Base-by-base conservation (phyloP, 1,284 basidiomycete species). In the Microbotryum lychnidis-dioicae region DNA sequence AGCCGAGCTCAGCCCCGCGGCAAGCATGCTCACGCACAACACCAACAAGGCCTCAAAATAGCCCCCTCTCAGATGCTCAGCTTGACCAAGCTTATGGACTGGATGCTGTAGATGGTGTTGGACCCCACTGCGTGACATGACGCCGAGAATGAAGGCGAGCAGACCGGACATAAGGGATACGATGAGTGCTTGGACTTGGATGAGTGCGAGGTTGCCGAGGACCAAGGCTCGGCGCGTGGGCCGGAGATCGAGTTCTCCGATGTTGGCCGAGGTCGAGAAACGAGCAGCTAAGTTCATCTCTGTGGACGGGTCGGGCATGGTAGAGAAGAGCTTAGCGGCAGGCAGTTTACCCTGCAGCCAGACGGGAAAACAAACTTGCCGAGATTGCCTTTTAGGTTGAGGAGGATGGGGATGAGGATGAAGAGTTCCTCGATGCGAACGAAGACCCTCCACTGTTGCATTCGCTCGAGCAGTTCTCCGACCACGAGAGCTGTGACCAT, bases 381-480 rank as follows among this genome's bases (percentile, higher is more conserved):
- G n/a, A 58, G 49, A 71, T 97, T 97, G 20, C 94, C 94, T 74
- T 97, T 97, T 65, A 98, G 83, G 72, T 97, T 98, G 69, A 94
- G 82, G 25, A 97, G 80, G 69, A 96, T 92, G 14, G 94, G 93
- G 9, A 97, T 86, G 61, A 97, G 88, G 79, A 97, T 93, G 72
- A 97, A 93, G 61, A 97, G 84, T 75, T 98, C 93, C 79, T 97
- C 88, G 54, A 94, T 84, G 58, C 87, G 82, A 56, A 81, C 80
- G 82, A 98, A 94, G 49, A 92, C 91, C 61, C 80, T 81, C 92
- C 92, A 97, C 61, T 81, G 83, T 87, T 91, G 67, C 42, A 71
- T 27, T 20, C 56, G 57, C 20, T 62, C 62, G 6, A 72, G 60
- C 21, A 72, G 60, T 27, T 64, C 58, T 4, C 71, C 71, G 3